Evolutionary conservation across 371 early-diverging fungal genomes (phyloP), one percentile per base, ranked within the genome.

Genomic region (Mucor racemosus): DNA sequence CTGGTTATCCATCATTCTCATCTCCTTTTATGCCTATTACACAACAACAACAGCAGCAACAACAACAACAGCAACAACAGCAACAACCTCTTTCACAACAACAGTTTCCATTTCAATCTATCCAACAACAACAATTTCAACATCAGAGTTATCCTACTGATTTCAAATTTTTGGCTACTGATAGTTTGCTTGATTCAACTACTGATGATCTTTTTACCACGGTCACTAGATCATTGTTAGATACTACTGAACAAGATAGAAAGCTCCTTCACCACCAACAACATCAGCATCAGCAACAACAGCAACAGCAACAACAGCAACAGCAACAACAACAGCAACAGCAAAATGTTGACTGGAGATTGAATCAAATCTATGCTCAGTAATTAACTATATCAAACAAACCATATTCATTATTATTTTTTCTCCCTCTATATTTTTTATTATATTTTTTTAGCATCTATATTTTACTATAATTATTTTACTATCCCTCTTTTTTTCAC

Each of bases 281-380:
- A 5, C 40, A 41, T 8, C 7, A 26, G 3, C 26, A 26, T 1
- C 26, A 26, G 3, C 26, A 26, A 60, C 38, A n/a, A 44, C 31
- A 44, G 9, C 35, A 21, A 8, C 33, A n/a, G 7, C 63, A n/a
- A 3, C 55, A 15, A 15, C 63, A 40, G 13, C 55, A 21, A 26
- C 11, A 14, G 4, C 35, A 31, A 34, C 31, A 34, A 14, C 35
- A 53, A 31, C 8, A 33, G 21, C 42, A 42, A 42, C 31, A 38
- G 11, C 53, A 53, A 17, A 60, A 60, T 44, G 46, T 44, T 60
- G 60, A 60, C 14, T 61, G 62, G 62, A 46, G 62, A 36, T 61
- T 61, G 50, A 61, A 65, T 15, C 66, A 65, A 48, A 65, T 59
- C 17, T 65, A 58, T 58, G 66, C 66, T 41, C 59, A 65, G 34